These are phyloP conservation scores for Lactifluus piperatus DNA, from an alignment of 768 basidiomycete species.

Conservation along the genomic window DNA sequence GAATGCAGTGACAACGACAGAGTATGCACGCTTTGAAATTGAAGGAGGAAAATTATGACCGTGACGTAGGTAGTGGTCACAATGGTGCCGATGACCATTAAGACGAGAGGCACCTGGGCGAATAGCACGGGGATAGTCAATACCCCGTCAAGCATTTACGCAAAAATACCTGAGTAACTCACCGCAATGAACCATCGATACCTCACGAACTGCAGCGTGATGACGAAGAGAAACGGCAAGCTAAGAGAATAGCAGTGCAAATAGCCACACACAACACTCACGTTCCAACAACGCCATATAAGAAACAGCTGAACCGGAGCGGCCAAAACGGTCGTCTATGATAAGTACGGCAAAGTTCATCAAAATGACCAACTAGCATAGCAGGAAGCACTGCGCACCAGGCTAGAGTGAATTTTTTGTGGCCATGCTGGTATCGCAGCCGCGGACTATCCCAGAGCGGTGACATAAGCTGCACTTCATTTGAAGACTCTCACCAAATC, in stretches of 20 bases:
- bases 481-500: not conserved
- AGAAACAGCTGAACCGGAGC: constrained; percentile 25
- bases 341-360: not conserved
- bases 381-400: not conserved
- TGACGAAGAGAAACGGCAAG: not conserved
- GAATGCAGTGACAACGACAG: not conserved
- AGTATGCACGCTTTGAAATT: not conserved
- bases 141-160: not conserved
- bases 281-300: constrained; percentile 26
- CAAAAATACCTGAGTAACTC: not conserved
- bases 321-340: constrained; percentile 22
- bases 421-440: constrained; percentile 3
- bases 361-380: too few relatives aligned
- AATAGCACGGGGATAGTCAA: not conserved
- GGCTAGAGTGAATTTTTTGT: not conserved
- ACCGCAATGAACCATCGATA: constrained; percentile 1
- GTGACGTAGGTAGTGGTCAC: not conserved
- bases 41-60: not conserved
- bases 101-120: constrained; percentile 1
- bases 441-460: not conserved
- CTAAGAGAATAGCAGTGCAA: not conserved
- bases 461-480: too few relatives aligned
- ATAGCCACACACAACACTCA: constrained; percentile 1
- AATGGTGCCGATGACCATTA: constrained; percentile 4
- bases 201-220: not conserved